Conservation (phyloP, 805 yeast genomes). For the Sungouiozyma intestinalis region DNA sequence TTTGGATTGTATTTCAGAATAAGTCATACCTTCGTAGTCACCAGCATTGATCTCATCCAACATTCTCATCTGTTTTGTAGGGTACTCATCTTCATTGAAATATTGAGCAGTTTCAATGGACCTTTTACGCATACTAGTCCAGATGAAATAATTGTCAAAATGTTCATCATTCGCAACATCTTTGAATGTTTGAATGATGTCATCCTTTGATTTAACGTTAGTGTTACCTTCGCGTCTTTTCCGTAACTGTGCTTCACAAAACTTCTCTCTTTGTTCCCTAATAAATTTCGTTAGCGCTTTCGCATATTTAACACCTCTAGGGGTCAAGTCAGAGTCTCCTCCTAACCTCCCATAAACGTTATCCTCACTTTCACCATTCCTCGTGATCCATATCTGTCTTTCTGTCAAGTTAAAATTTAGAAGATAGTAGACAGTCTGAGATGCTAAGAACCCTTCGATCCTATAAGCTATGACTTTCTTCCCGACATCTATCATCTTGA, state of each 20-base stretch:
- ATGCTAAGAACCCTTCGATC: slow-evolving; percentile 78
- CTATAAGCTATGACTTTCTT: slow-evolving; percentile 87
- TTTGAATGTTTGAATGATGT: slow-evolving; percentile 28
- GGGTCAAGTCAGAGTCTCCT: slow-evolving; percentile 77
- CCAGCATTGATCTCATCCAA: slow-evolving; percentile 93
- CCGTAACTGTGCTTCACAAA: slow-evolving; percentile 43
- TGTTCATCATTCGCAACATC: slow-evolving; percentile 16
- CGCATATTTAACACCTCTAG: slow-evolving; percentile 68
- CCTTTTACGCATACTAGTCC: slow-evolving; percentile 83
- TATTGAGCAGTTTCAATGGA: slow-evolving; percentile 67
- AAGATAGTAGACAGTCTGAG: slow-evolving; percentile 85
- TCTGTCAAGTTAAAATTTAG: slow-evolving; percentile 80
- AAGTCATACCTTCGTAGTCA: slow-evolving; percentile 84
- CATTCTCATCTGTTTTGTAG: slow-evolving; percentile 83
- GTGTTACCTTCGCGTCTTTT: slow-evolving; percentile 34
- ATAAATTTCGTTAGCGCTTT: slow-evolving; percentile 66
- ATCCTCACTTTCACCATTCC: slow-evolving; percentile 89
- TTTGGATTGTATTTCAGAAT: slow-evolving; percentile 64
- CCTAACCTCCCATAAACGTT: slow-evolving; percentile 82
- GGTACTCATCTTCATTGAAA: slow-evolving; percentile 65
- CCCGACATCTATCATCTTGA: slow-evolving; percentile 94
- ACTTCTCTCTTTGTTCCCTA: slow-evolving; percentile 55
- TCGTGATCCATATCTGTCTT: slow-evolving; percentile 87
- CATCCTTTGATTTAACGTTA: slow-evolving; percentile 8
- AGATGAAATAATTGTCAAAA: slow-evolving; percentile 54